Percentiles rank a stretch among this genome's conserved stretches.
These are phyloP conservation scores for Scedosporium boydii DNA, from an alignment of 2,329 filamentous ascomycete species.

Conservation along the genomic window DNA sequence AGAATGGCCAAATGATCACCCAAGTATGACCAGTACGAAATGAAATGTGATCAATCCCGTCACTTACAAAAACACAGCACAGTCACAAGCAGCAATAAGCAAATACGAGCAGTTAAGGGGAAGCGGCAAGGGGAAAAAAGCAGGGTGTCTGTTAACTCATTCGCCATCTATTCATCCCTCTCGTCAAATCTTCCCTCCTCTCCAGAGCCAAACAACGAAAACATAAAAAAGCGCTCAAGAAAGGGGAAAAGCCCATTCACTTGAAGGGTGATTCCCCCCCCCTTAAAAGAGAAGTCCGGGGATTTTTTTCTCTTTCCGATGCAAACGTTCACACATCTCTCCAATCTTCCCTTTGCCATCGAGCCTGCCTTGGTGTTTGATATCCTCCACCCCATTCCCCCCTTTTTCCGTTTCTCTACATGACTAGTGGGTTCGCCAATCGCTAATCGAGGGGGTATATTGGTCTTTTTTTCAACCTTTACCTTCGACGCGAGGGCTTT, in stretches of 20 bases:
- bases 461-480: neutral
- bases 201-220: neutral
- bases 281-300: neutral
- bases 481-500: conserved; percentile 1
- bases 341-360: neutral
- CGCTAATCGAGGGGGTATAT: conserved; percentile 1
- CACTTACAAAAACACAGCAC: too few species aligned
- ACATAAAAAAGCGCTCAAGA: neutral
- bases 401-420: neutral
- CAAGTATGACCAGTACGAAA: too few species aligned
- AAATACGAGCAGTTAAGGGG: neutral
- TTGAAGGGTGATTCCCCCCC: too few species aligned
- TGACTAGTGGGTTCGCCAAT: neutral
- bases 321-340: neutral
- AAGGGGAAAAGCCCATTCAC: too few species aligned
- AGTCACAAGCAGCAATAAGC: neutral
- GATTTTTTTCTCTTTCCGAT: too few species aligned
- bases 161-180: neutral
- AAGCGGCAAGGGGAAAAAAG: neutral
- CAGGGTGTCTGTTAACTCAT: neutral
- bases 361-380: neutral
- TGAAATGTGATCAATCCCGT: too few species aligned
- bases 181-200: neutral
- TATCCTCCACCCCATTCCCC: neutral
- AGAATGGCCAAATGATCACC: too few species aligned